phyloP scores from a whole-genome alignment of 768 basidiomycete species.

The Tephrocybe sp. region DNA sequence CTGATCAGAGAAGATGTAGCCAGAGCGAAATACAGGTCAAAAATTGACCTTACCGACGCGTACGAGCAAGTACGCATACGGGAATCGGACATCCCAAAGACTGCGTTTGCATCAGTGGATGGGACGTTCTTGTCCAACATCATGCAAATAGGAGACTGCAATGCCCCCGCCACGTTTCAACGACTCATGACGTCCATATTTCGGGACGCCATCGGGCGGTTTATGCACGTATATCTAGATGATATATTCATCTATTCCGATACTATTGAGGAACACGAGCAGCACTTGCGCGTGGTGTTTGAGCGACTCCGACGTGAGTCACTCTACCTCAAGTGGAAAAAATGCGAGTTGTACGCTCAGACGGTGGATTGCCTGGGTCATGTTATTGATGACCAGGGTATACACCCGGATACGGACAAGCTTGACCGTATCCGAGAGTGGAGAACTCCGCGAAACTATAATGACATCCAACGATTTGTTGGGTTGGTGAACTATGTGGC shows the following conservation, averaged over 20 bases:
- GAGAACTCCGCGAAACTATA: too few relatives aligned
- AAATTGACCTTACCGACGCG: not conserved
- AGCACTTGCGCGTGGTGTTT: too few relatives aligned
- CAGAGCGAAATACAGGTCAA: too few relatives aligned
- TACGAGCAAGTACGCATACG: not conserved
- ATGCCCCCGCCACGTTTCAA: too few relatives aligned
- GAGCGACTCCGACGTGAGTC: not conserved
- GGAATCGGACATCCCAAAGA: not conserved
- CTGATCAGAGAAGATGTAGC: too few relatives aligned
- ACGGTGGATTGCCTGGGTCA: not conserved
- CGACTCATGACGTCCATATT: conserved; percentile 7
- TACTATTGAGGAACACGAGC: not conserved
- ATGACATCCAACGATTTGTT: too few relatives aligned
- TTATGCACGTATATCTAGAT: conserved; percentile 7
- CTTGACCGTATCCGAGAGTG: too few relatives aligned
- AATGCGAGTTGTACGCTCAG: not conserved
- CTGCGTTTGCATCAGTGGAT: too few relatives aligned
- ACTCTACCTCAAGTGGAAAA: not conserved
- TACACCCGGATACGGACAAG: too few relatives aligned
- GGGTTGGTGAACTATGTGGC: too few relatives aligned
- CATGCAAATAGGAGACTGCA: too few relatives aligned
- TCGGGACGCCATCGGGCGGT: conserved; percentile 1
- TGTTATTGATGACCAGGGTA: not conserved
- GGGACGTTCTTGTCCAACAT: too few relatives aligned
- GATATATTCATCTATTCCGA: not conserved